Evolutionary conservation across 495 filamentous ascomycete genomes (phyloP), one percentile per base, ranked within the genome.

Genomic region (Lophiotrema nucula): DNA sequence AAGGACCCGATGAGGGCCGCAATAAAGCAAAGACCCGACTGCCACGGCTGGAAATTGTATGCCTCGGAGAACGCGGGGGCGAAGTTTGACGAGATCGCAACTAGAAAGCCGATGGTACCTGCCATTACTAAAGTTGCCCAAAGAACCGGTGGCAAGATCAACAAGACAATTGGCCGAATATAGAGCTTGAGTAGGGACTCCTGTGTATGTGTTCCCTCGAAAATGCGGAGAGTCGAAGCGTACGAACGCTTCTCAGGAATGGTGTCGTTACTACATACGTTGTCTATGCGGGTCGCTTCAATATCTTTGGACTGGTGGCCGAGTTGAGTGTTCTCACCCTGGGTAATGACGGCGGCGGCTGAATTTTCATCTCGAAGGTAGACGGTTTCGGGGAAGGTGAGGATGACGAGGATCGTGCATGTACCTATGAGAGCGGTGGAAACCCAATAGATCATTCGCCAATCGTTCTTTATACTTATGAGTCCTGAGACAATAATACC

Each of bases 371-470:
- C 31, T n/a, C 31, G 31, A 10, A 37, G 63, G 64, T 69, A 81
- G 6, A 69, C 69, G 1, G 79, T 83, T 64, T 83, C 80, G 4
- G 80, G 80, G 43, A 82, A 79, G n/a, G 74, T 75, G 47, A 78
- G 74, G 53, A 80, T 63, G 6, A 74, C 73, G 8, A 81, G 57
- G 5, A 81, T 47, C 2, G 77, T 74, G 22, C 73, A 55, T 22
- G 63, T 39, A 24, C 73, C 77, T 47, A 81, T 73, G 19, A 81
- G 55, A 18, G 74, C 77, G 6, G 70, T 58, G 4, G 73, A 73
- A 6, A 81, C 72, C 44, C 76, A 74, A 58, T 81, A 81, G 62
- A 83, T 81, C 25, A 66, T 67, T 16, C 77, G 71, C 79, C 80
- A 82, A 41, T 64, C 39, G 45, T 77, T 64, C 37, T 72, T 48